These are phyloP conservation scores for Aquilaria sinensis DNA, from an alignment of 345 rosid genomes.

Conservation along the genomic window DNA sequence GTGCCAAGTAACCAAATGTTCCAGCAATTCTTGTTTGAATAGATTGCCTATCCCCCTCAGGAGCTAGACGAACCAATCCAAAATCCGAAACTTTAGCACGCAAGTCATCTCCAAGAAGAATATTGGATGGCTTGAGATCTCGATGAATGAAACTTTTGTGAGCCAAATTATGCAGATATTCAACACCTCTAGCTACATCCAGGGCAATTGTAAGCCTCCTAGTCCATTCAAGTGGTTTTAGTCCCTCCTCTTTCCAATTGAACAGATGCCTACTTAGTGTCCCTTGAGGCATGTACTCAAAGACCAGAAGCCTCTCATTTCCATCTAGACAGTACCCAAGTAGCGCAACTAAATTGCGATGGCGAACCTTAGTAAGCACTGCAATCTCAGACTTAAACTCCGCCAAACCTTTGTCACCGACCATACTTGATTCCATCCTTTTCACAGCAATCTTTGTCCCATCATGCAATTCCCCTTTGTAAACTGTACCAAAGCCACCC, in stretches of 20 bases:
- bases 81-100: conserved; percentile 53
- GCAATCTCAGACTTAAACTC: conserved; percentile 51
- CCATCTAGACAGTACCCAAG: conserved; percentile 48
- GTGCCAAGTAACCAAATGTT: conserved; percentile 56
- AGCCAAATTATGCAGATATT: conserved; percentile 47
- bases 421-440: conserved; percentile 39
- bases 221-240: conserved; percentile 42
- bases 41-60: conserved; percentile 32
- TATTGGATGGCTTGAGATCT: conserved; percentile 48
- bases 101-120: conserved; percentile 50
- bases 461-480: conserved; percentile 40
- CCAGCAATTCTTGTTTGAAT: conserved; percentile 45
- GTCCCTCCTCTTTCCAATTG: conserved; percentile 29
- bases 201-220: conserved; percentile 42
- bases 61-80: conserved; percentile 47
- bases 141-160: conserved; percentile 50
- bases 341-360: conserved; percentile 40
- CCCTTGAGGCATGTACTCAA: conserved; percentile 51
- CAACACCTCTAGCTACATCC: conserved; percentile 52
- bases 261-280: conserved; percentile 39
- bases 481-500: conserved; percentile 51
- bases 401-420: conserved; percentile 32
- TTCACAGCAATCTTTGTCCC: conserved; percentile 43
- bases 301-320: conserved; percentile 46
- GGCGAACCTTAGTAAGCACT: conserved; percentile 48